Percentiles rank a stretch among this genome's conserved stretches.
Conservation (phyloP, 192 early-diverging fungal species). For the Cladochytrium replicatum region DNA sequence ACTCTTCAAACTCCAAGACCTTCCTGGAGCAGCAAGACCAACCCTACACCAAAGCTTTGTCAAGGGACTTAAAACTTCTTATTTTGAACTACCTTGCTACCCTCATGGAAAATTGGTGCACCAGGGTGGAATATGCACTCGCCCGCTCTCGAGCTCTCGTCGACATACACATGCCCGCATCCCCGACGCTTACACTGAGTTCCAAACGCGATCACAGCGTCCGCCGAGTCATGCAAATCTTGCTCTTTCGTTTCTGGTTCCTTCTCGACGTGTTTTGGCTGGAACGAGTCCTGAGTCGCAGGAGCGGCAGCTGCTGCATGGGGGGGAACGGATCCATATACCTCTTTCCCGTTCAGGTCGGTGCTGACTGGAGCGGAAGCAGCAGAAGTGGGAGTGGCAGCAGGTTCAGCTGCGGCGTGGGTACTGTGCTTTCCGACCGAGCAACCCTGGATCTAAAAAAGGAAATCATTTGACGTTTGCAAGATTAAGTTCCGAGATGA, state of each 20-base stretch:
- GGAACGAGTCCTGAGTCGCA: slow-evolving; percentile 8
- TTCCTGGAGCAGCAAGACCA: slow-evolving; percentile 93
- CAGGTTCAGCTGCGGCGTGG: no score
- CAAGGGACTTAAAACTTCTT: no score
- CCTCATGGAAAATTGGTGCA: slow-evolving; percentile 90
- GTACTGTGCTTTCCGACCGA: slow-evolving; percentile 62
- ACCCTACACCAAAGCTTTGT: slow-evolving; percentile 29
- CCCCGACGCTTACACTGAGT: slow-evolving; percentile 75
- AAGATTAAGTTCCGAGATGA: not conserved
- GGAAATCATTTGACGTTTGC: not conserved
- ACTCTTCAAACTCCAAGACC: slow-evolving; percentile 97
- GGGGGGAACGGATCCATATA: no score
- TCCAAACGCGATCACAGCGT: slow-evolving; percentile 57
- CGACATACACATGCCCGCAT: slow-evolving; percentile 60
- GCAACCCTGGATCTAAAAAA: slow-evolving; percentile 67
- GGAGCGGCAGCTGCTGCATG: slow-evolving; percentile 17
- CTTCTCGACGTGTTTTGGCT: slow-evolving; percentile 9
- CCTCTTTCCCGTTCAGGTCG: no score
- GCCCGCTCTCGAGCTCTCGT: slow-evolving; percentile 39
- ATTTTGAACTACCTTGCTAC: slow-evolving; percentile 56
- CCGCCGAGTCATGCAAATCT: slow-evolving; percentile 66
- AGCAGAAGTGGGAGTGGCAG: no score
- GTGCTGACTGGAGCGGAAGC: no score
- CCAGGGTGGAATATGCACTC: slow-evolving; percentile 85
- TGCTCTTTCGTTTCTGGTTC: slow-evolving; percentile 44